Evolutionary conservation across 2,329 filamentous ascomycete species (phyloP), one percentile per base, ranked within the genome.

Genomic region (Penicillium sp.): DNA sequence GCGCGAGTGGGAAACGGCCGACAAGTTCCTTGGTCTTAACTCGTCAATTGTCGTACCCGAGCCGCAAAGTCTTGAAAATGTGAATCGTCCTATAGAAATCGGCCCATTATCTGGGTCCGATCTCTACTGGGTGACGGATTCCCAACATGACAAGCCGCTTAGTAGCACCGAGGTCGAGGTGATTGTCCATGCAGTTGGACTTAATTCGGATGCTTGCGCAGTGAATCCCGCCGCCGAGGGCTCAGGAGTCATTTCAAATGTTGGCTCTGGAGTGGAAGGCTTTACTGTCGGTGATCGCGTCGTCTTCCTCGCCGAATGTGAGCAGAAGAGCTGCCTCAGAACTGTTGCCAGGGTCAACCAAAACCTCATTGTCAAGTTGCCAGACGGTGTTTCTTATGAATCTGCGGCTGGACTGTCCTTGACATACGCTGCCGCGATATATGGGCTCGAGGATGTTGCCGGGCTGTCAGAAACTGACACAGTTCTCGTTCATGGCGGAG

Each of bases 401-500:
- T 13, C 29, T 4, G 50, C 42, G 11, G 44, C 50, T 6, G 32
- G 40, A 2, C 23, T 52, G 10, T 38, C 44, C 6, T 40, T 31
- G n/a, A 26, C 23, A 3, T 48, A 40, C 9, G 32, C 25, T 3
- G 39, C 44, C 9, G 44, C 37, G 9, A 14, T 50, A 3, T 41
- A 48, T 18, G 44, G 43, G 10, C 40, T 52, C 6, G 6, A 11
- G 0, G 25, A 47, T 3, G 30, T 43, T 14, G 48, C 45, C 2
- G 17, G 29, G 11, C 30, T 50, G 4, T 10, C 12, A 16, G 15
- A 39, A 1, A 28, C 13, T 4, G 20, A 46, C 9, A 41, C 31
- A 3, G 20, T 58, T 4, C 27, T 58, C 6, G 54, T 58, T 22
- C 47, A 57, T 15, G 35, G 32, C 1, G 52, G 39, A 16, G 38